Conservation (phyloP, 2,329 filamentous ascomycete genomes). For the Fusarium ramigenum region DNA sequence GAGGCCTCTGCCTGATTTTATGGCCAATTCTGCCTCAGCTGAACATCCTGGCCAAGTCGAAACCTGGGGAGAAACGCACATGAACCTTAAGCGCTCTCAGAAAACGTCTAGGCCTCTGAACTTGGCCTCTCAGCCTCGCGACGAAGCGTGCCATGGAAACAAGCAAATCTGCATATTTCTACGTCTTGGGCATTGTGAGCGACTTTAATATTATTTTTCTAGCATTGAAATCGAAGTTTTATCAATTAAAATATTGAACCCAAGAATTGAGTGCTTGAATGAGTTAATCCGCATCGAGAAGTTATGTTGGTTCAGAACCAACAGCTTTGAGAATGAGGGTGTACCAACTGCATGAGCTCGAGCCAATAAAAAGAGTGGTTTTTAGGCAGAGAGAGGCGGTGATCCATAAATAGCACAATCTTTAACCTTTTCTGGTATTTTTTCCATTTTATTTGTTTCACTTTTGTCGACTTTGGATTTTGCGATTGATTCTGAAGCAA, state of each 20-base stretch:
- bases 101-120: neutral
- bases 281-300: neutral
- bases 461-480: neutral
- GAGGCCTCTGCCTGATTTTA: neutral
- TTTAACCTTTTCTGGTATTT: neutral
- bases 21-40: neutral
- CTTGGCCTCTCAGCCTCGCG: neutral
- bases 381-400: neutral
- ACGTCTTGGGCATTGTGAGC: fast-evolving
- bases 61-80: neutral
- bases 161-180: neutral
- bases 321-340: neutral
- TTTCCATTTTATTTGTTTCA: neutral
- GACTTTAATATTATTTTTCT: fast-evolving
- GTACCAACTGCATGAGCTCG: neutral
- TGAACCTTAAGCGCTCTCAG: neutral
- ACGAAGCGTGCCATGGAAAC: neutral
- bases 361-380: neutral
- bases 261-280: no score
- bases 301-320: neutral
- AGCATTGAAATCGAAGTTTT: neutral
- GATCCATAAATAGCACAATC: neutral
- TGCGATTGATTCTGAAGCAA: neutral
- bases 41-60: neutral
- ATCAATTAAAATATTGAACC: neutral